Percentiles rank a stretch among this genome's conserved stretches.
These are phyloP conservation scores for Kluyveromyces dobzhanskii DNA, from an alignment of 805 yeast species.

Conservation along the genomic window DNA sequence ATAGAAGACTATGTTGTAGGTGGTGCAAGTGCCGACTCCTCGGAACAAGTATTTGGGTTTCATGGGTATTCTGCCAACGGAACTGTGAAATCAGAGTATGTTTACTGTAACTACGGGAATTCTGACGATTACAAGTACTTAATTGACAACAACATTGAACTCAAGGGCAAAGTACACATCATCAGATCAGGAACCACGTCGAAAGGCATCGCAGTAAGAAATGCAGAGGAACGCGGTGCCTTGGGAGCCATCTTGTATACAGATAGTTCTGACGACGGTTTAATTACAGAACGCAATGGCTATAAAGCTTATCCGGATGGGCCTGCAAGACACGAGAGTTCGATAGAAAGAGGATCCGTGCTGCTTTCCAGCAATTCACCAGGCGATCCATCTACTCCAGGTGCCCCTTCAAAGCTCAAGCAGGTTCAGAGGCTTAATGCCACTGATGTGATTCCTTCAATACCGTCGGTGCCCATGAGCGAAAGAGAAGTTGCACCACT, in stretches of 20 bases:
- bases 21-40: constrained; percentile 33
- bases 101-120: constrained; percentile 56
- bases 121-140: constrained; percentile 44
- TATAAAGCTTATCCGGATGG: constrained; percentile 53
- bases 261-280: constrained; percentile 44
- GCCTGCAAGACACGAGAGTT: constrained; percentile 52
- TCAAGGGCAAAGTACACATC: constrained; percentile 51
- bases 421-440: constrained; percentile 35
- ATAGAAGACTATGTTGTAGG: constrained; percentile 40
- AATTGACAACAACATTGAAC: constrained; percentile 32
- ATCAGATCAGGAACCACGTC: constrained; percentile 43
- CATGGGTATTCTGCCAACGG: constrained; percentile 63
- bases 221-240: constrained; percentile 58
- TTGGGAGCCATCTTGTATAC: constrained; percentile 43
- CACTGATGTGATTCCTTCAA: constrained; percentile 36
- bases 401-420: constrained; percentile 45
- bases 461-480: constrained; percentile 48
- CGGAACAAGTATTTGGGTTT: constrained; percentile 40
- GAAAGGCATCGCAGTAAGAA: constrained; percentile 48
- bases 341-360: constrained; percentile 56
- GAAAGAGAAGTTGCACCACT: constrained; percentile 36
- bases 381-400: constrained; percentile 76
- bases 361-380: constrained; percentile 51
- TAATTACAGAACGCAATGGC: constrained; percentile 48
- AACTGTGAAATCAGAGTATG: constrained; percentile 44